phyloP scores from a whole-genome alignment of 148 eudicot species.

The Rhododendron griersonianum region DNA sequence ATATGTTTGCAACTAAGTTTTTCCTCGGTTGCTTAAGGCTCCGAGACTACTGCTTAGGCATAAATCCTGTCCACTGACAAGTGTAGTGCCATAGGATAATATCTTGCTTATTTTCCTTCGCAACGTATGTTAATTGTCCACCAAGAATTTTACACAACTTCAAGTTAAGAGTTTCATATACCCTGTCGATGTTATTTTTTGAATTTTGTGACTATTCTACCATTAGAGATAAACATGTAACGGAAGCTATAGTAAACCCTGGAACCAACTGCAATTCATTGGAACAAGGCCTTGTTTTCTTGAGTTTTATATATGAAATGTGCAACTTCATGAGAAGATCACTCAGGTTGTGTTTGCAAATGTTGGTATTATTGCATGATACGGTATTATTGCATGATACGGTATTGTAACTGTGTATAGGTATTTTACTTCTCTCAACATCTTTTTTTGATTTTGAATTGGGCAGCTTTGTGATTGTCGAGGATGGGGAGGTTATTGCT shows the following conservation, averaged over 20 bases:
- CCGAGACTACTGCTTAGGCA: background rate
- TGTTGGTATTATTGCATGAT: background rate
- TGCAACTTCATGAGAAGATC: background rate
- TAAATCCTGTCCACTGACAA: background rate
- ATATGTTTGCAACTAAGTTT: background rate
- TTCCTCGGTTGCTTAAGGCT: background rate
- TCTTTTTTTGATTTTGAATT: constrained; percentile 4
- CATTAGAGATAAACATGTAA: background rate
- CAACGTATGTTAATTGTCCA: background rate
- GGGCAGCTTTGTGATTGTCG: constrained; percentile 60
- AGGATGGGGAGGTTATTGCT: constrained; percentile 54
- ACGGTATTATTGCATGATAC: background rate
- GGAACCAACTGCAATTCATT: background rate
- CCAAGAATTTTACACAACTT: background rate
- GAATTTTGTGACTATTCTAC: background rate
- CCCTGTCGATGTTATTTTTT: background rate
- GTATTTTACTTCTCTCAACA: background rate
- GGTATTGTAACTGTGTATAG: background rate
- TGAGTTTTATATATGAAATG: background rate
- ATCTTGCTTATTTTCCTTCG: background rate
- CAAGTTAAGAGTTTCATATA: background rate
- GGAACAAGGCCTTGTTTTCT: background rate
- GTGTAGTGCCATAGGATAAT: background rate
- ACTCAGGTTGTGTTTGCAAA: background rate
- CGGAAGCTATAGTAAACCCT: background rate